phyloP scores from a whole-genome alignment of 1,284 basidiomycete genomes.

The Cystobasidium slooffiae region DNA sequence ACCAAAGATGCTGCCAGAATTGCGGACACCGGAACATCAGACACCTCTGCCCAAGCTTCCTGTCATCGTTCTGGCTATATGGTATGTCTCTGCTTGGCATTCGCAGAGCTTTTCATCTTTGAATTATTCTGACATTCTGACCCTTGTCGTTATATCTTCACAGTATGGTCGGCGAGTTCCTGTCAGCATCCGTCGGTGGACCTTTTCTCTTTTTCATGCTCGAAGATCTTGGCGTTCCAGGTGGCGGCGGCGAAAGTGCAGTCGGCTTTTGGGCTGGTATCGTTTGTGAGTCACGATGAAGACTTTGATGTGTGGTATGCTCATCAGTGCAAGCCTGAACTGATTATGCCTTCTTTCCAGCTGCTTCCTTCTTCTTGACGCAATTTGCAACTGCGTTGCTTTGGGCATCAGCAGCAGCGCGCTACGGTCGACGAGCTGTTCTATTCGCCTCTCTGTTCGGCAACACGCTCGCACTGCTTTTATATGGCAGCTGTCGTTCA shows the following conservation, averaged over 20 bases:
- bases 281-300: conserved; percentile 62
- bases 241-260: conserved; percentile 67
- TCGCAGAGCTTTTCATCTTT: not conserved
- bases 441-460: conserved; percentile 83
- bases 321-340: not conserved
- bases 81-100: conserved; percentile 53
- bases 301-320: not conserved
- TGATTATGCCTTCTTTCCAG: not conserved
- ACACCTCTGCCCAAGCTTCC: conserved; percentile 85
- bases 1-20: conserved; percentile 38
- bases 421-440: conserved; percentile 83
- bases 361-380: conserved; percentile 60
- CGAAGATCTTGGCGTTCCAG: conserved; percentile 71
- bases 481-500: conserved; percentile 73
- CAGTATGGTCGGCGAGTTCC: conserved; percentile 85
- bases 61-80: conserved; percentile 85
- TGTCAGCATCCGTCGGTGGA: conserved; percentile 65
- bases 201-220: conserved; percentile 93
- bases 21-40: conserved; percentile 47
- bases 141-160: not conserved
- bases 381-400: conserved; percentile 92
- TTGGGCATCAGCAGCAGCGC: conserved; percentile 89
- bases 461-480: conserved; percentile 72
- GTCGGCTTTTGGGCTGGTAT: conserved; percentile 85
- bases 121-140: conserved; percentile 55